Percentiles rank a stretch among this genome's conserved stretches.
Conservation (phyloP, 179 eudicot genomes). For the Pouteria campechiana region DNA sequence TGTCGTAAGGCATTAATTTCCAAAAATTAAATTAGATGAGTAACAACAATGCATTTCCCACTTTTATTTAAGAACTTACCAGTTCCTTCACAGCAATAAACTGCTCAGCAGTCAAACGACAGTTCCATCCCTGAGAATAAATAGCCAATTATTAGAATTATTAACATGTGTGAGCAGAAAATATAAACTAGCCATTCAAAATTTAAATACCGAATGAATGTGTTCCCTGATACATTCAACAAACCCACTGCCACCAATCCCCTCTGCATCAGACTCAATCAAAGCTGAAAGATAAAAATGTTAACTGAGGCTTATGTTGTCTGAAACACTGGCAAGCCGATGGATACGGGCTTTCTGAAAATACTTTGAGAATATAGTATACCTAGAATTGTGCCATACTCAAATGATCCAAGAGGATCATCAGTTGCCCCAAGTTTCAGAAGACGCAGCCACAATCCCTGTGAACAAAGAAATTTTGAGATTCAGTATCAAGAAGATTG, state of each 20-base stretch:
- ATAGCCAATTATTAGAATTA: too few species aligned
- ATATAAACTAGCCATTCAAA: neutral
- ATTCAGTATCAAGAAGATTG: neutral
- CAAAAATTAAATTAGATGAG: too few species aligned
- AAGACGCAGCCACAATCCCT: constrained; percentile 97
- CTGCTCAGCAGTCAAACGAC: constrained; percentile 93
- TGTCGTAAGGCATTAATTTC: too few species aligned
- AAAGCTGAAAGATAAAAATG: constrained; percentile 52
- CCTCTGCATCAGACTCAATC: constrained; percentile 98
- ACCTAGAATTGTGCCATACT: constrained; percentile 97
- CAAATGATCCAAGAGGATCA: constrained; percentile 96
- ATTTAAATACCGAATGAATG: constrained; percentile 70
- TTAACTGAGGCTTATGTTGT: too few species aligned
- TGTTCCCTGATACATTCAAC: constrained; percentile 98
- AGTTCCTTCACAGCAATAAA: constrained; percentile 97
- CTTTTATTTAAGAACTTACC: too few species aligned
- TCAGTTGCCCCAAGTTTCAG: constrained; percentile 88
- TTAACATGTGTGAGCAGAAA: constrained; percentile 2
- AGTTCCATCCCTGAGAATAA: constrained; percentile 66
- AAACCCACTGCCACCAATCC: constrained; percentile 98
- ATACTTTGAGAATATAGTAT: too few species aligned
- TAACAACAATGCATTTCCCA: too few species aligned
- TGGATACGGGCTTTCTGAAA: too few species aligned
- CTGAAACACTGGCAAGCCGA: too few species aligned
- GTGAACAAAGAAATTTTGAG: constrained; percentile 15